Conservation (phyloP, 2,329 filamentous ascomycete species). For the Beauveria brongniartii region DNA sequence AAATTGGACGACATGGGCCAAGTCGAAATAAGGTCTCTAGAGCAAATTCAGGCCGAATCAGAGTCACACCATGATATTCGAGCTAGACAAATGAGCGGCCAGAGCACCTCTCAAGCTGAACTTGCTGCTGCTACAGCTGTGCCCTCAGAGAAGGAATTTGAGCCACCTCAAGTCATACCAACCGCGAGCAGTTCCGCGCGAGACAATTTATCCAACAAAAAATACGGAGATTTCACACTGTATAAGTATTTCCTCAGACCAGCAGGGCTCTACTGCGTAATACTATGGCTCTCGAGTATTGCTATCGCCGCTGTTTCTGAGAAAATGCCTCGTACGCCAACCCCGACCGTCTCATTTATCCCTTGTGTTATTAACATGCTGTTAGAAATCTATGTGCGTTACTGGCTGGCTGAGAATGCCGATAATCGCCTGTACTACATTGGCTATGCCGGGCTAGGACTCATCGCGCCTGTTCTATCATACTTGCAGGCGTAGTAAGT, state of each 20-base stretch:
- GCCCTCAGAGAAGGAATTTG: not conserved
- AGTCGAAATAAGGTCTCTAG: not conserved
- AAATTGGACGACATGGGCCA: not conserved
- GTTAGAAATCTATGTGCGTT: not conserved
- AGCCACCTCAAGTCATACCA: not conserved
- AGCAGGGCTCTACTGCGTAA: not conserved
- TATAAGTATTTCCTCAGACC: constrained; percentile 4
- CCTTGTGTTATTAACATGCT: not conserved
- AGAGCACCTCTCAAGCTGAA: not conserved
- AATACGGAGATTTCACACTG: not conserved
- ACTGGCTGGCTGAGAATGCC: constrained; percentile 10
- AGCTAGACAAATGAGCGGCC: not conserved
- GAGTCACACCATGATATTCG: not conserved
- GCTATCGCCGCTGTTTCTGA: not conserved
- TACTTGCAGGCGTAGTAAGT: not conserved
- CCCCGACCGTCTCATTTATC: too few species aligned
- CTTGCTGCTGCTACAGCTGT: not conserved
- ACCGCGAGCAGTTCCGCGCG: not conserved
- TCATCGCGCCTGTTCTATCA: not conserved
- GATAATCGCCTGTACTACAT: constrained; percentile 9
- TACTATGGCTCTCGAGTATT: not conserved
- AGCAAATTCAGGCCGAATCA: not conserved
- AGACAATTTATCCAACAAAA: not conserved
- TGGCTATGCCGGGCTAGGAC: not conserved
- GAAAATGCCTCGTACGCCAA: not conserved